phyloP scores from a whole-genome alignment of 371 early-diverging fungal genomes.

The Mortierella polycephala region DNA sequence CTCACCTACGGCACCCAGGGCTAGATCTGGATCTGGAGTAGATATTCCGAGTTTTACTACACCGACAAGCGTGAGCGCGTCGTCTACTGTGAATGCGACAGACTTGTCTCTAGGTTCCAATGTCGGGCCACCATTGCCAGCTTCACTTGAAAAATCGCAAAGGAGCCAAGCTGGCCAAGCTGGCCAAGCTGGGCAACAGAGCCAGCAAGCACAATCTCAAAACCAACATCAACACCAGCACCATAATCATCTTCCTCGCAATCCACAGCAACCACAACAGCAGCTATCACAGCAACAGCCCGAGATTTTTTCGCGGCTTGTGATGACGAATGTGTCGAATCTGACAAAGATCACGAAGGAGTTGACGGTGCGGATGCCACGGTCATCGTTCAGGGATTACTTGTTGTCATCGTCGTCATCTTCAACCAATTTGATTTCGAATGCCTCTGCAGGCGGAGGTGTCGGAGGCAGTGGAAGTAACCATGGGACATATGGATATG shows the following conservation, averaged over 20 bases:
- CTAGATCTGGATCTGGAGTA: slow-evolving; percentile 18
- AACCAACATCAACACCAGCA: slow-evolving; percentile 1
- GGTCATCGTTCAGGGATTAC: slow-evolving; percentile 42
- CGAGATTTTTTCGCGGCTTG: slow-evolving; percentile 47
- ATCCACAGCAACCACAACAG: slow-evolving; percentile 12
- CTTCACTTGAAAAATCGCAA: slow-evolving; percentile 4
- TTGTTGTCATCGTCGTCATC: slow-evolving; percentile 16
- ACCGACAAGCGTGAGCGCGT: not conserved
- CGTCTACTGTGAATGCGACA: slow-evolving; percentile 1
- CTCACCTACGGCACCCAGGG: slow-evolving; percentile 10
- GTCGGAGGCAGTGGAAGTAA: slow-evolving; percentile 7
- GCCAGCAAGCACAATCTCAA: too few species aligned
- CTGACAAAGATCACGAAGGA: slow-evolving; percentile 50
- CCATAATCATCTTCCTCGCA: not conserved
- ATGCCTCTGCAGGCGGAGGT: slow-evolving; percentile 31
- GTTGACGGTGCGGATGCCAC: slow-evolving; percentile 44
- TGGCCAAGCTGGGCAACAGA: not conserved
- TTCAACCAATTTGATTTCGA: not conserved
- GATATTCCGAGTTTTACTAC: slow-evolving; percentile 10
- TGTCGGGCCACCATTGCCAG: not conserved
- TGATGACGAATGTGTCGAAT: slow-evolving; percentile 42
- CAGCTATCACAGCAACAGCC: slow-evolving; percentile 17
- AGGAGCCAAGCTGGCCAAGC: not conserved
- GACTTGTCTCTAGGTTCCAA: slow-evolving; percentile 2
- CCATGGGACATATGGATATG: slow-evolving; percentile 22